Evolutionary conservation across 805 yeast genomes (phyloP).

Genomic region (Wickerhamomyces sydowiorum): DNA sequence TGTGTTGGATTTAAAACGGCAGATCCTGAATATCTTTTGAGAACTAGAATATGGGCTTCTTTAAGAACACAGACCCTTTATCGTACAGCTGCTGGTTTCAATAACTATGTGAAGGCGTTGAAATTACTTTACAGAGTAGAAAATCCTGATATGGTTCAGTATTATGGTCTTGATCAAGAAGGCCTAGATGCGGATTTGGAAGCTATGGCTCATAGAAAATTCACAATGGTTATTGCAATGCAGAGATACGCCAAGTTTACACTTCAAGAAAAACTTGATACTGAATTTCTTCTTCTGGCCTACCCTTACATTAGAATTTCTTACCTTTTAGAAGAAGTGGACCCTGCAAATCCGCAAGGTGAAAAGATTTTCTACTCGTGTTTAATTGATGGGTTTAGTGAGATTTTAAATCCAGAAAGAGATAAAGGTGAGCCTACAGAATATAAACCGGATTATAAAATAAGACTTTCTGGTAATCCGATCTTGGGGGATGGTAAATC

Average conservation of each 20-base stretch:
- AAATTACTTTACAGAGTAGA: slow-evolving; percentile 65
- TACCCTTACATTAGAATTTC: slow-evolving; percentile 64
- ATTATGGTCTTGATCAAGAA: slow-evolving; percentile 41
- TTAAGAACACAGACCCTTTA: slow-evolving; percentile 77
- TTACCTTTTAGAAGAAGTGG: slow-evolving; percentile 42
- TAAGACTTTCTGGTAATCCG: slow-evolving; percentile 89
- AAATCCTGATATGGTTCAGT: slow-evolving; percentile 45
- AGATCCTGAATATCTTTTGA: slow-evolving; percentile 51
- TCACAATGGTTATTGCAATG: slow-evolving; percentile 79
- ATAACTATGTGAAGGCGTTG: slow-evolving; percentile 71
- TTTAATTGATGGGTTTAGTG: slow-evolving; percentile 55
- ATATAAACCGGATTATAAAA: slow-evolving; percentile 55
- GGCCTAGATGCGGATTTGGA: slow-evolving; percentile 61
- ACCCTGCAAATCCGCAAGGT: slow-evolving; percentile 18
- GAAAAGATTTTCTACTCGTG: slow-evolving; percentile 52
- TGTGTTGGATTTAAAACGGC: slow-evolving; percentile 70
- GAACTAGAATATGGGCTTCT: slow-evolving; percentile 88
- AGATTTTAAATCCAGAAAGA: no score
- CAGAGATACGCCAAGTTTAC: slow-evolving; percentile 70
- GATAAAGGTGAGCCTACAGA: slow-evolving; percentile 50
- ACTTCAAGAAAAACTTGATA: slow-evolving; percentile 60
- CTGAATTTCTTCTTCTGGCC: slow-evolving; percentile 59
- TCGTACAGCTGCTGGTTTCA: slow-evolving; percentile 78
- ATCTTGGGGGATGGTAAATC: slow-evolving; percentile 95
- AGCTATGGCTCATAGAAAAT: slow-evolving; percentile 73